A percentile compares a stretch with the other conserved stretches of the same genome.
Evolutionary conservation across 352 stramenopile species (phyloP).

Genomic region (Pythium rhizo-oryzae): DNA sequence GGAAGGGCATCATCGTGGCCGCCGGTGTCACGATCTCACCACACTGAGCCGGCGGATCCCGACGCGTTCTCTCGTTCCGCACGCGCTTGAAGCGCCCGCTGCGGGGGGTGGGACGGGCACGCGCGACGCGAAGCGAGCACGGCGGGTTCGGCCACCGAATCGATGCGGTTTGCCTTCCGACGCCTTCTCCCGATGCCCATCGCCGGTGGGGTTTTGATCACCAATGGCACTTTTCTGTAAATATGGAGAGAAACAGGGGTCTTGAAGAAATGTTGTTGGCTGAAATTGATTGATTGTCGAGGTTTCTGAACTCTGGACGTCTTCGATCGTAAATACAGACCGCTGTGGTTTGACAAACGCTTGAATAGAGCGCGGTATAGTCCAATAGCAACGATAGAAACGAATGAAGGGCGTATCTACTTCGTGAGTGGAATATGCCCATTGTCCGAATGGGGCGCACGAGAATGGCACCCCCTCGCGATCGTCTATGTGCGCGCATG

Average conservation of each 20-base stretch:
- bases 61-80: too few species aligned
- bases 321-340: too few species aligned
- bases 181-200: constrained; percentile 30
- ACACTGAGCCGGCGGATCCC: neutral
- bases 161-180: neutral
- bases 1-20: constrained; percentile 26
- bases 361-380: too few species aligned
- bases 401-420: too few species aligned
- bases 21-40: neutral
- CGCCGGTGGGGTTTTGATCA: constrained; percentile 16
- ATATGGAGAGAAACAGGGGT: neutral
- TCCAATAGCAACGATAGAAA: too few species aligned
- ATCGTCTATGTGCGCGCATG: too few species aligned
- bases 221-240: constrained; percentile 5
- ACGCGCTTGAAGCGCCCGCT: too few species aligned
- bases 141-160: constrained; percentile 6
- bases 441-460: too few species aligned
- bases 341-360: too few species aligned
- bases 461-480: too few species aligned
- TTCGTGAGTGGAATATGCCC: too few species aligned
- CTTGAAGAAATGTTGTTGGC: constrained; percentile 21
- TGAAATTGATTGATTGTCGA: constrained; percentile 19
- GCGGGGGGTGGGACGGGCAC: neutral
- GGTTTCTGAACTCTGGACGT: too few species aligned
- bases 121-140: constrained; percentile 2